Conservation (phyloP, 352 stramenopile genomes). For the Thalassiosira allenii region DNA sequence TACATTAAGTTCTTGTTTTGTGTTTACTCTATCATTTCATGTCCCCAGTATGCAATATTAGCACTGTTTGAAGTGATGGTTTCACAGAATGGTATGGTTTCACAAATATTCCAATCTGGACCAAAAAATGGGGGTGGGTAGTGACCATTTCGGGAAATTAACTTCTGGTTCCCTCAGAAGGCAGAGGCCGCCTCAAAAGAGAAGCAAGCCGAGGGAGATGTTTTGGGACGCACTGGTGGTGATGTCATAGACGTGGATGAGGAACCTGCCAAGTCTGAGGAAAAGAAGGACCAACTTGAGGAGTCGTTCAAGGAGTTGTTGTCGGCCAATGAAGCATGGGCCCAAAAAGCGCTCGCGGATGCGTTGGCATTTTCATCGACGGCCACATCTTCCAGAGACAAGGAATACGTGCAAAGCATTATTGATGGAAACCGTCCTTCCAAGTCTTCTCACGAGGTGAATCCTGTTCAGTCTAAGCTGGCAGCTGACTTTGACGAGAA, state of each 20-base stretch:
- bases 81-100: too few relatives aligned
- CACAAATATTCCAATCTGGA: too few relatives aligned
- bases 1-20: too few relatives aligned
- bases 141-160: too few relatives aligned
- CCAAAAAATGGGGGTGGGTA: too few relatives aligned
- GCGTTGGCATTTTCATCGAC: slow-evolving; percentile 49
- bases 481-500: slow-evolving; percentile 52
- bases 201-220: slow-evolving; percentile 38
- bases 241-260: slow-evolving; percentile 12
- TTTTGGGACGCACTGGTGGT: slow-evolving; percentile 28
- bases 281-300: slow-evolving; percentile 41
- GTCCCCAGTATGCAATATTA: too few relatives aligned
- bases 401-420: slow-evolving; percentile 46
- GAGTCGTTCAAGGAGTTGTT: slow-evolving; percentile 58
- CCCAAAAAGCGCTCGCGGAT: slow-evolving; percentile 39
- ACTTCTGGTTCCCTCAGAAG: too few relatives aligned
- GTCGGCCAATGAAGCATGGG: slow-evolving; percentile 54
- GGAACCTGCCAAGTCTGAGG: background rate
- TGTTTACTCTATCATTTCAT: too few relatives aligned
- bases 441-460: slow-evolving; percentile 27
- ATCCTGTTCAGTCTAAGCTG: slow-evolving; percentile 44
- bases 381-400: slow-evolving; percentile 36
- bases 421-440: slow-evolving; percentile 47
- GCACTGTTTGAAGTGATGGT: too few relatives aligned
- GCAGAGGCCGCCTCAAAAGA: slow-evolving; percentile 58